Conservation (phyloP, 225 moss, liverwort and hornwort genomes). For the Marchantia polymorpha region DNA sequence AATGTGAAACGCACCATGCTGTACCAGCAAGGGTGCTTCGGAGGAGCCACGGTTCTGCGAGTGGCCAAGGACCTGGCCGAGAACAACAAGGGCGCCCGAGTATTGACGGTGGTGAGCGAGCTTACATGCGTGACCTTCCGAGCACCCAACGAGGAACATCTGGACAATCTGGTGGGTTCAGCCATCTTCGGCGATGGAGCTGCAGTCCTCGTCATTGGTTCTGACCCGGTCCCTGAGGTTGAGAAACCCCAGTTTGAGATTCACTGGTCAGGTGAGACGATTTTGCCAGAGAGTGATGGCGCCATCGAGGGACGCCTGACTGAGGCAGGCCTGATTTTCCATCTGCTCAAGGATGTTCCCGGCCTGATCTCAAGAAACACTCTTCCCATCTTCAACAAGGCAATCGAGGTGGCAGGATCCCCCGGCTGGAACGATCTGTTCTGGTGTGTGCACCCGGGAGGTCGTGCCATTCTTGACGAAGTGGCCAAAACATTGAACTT, state of each 20-base stretch:
- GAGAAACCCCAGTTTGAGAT: slow-evolving; percentile 39
- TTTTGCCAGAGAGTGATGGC: slow-evolving; percentile 34
- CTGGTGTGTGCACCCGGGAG: slow-evolving; percentile 22
- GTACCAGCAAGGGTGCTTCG: slow-evolving; percentile 53
- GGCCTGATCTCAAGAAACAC: slow-evolving; percentile 43
- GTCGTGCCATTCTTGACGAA: slow-evolving; percentile 17
- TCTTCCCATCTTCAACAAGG: not conserved
- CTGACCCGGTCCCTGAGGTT: slow-evolving; percentile 28
- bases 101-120: slow-evolving; percentile 32
- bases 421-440: slow-evolving; percentile 18
- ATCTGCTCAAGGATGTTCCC: slow-evolving; percentile 58
- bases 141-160: slow-evolving; percentile 37
- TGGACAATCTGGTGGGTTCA: slow-evolving; percentile 44
- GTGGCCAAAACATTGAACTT: not conserved
- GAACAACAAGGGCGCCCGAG: slow-evolving; percentile 37
- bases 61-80: slow-evolving; percentile 58
- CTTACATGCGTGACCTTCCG: slow-evolving; percentile 37
- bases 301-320: slow-evolving; percentile 34
- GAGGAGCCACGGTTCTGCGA: slow-evolving; percentile 43
- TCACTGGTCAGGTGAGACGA: slow-evolving; percentile 38
- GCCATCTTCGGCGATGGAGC: slow-evolving; percentile 46
- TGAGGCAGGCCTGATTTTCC: slow-evolving; percentile 40
- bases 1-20: slow-evolving; percentile 26
- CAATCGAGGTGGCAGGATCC: no score
- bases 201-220: slow-evolving; percentile 25